Conservation (phyloP, 2,329 filamentous ascomycete species). For the Fusarium sp. region DNA sequence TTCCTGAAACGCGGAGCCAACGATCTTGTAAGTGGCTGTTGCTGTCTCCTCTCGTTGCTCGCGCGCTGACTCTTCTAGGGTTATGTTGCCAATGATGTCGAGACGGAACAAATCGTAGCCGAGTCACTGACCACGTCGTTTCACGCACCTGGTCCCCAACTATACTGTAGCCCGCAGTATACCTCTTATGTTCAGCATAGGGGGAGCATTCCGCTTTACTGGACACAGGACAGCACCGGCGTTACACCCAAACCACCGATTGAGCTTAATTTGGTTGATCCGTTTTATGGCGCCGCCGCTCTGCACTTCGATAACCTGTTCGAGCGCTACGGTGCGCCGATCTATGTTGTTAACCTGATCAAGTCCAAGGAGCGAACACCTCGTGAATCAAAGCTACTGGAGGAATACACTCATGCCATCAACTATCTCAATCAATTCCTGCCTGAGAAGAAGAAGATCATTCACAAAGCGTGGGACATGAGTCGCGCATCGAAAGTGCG, state of each 20-base stretch:
- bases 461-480: conserved; percentile 98
- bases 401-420: conserved; percentile 87
- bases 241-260: conserved; percentile 97
- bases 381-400: conserved; percentile 87
- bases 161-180: conserved; percentile 89
- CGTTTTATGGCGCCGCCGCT: conserved; percentile 92
- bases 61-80: conserved; percentile 56
- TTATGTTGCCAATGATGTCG: conserved; percentile 97
- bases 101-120: conserved; percentile 97
- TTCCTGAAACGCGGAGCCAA: conserved; percentile 96
- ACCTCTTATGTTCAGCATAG: conserved; percentile 97
- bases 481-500: conserved; percentile 90
- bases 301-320: conserved; percentile 96
- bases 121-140: conserved; percentile 95
- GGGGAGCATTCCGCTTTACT: conserved; percentile 95
- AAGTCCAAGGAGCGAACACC: conserved; percentile 88
- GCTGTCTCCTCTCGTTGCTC: neutral
- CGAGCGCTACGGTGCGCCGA: conserved; percentile 87
- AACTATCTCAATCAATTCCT: conserved; percentile 95
- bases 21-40: conserved; percentile 64
- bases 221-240: conserved; percentile 95
- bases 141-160: conserved; percentile 83
- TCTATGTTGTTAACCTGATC: conserved; percentile 92
- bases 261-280: conserved; percentile 92
- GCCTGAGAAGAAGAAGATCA: conserved; percentile 82